phyloP scores from a whole-genome alignment of 805 yeast species.

The Suhomyces xylopsoci region DNA sequence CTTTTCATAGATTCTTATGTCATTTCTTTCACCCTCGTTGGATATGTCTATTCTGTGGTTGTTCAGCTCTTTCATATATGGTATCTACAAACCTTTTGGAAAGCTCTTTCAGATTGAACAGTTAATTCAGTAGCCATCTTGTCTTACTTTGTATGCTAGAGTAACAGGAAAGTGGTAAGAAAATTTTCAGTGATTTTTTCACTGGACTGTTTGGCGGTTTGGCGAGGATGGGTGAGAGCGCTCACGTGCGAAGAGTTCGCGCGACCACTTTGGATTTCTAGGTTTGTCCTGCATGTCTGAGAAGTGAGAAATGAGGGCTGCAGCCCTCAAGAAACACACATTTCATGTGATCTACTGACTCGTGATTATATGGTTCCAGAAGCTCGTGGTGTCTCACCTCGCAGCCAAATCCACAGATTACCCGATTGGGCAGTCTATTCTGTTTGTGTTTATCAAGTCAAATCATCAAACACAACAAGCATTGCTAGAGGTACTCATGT shows the following conservation, averaged over 20 bases:
- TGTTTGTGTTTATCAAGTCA: slow-evolving; percentile 1
- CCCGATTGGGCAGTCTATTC: slow-evolving; percentile 6
- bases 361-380: background rate
- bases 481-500: background rate
- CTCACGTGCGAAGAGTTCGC: background rate
- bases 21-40: background rate
- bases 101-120: slow-evolving; percentile 99
- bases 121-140: slow-evolving; percentile 99
- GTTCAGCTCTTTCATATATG: background rate
- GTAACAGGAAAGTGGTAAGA: slow-evolving; percentile 10
- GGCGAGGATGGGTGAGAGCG: background rate
- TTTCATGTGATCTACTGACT: background rate
- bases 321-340: slow-evolving; percentile 1
- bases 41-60: background rate
- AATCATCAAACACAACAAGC: background rate
- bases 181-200: slow-evolving; percentile 9
- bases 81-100: slow-evolving; percentile 90
- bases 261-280: background rate
- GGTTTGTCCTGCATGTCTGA: background rate
- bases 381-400: background rate
- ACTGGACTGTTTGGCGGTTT: slow-evolving; percentile 1
- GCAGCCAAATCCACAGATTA: background rate
- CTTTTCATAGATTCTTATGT: background rate
- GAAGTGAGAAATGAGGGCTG: slow-evolving; percentile 4
- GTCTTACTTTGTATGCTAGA: slow-evolving; percentile 11